phyloP scores from a whole-genome alignment of 148 eudicot species.

The Pharnaceum exiguum region DNA sequence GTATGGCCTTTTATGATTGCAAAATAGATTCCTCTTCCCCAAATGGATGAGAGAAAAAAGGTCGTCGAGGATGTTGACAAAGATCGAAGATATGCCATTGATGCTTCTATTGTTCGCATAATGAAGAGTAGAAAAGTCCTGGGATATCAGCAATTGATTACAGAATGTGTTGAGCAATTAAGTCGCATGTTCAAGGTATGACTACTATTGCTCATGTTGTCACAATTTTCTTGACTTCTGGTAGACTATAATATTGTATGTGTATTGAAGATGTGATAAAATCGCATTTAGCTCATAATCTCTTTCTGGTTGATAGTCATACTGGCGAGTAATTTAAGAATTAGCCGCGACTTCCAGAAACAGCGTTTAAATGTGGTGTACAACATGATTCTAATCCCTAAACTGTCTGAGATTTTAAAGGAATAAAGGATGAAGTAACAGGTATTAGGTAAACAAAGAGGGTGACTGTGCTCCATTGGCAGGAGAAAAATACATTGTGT shows the following conservation, averaged over 20 bases:
- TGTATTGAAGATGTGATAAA: too few relatives aligned
- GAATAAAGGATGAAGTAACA: too few relatives aligned
- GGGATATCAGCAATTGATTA: conserved; percentile 35
- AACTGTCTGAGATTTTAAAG: too few relatives aligned
- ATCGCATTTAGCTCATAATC: too few relatives aligned
- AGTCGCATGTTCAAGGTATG: conserved; percentile 45
- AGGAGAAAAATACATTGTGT: too few relatives aligned
- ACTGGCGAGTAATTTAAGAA: too few relatives aligned
- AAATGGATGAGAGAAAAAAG: conserved; percentile 39
- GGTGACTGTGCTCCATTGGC: too few relatives aligned
- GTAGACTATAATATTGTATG: not conserved
- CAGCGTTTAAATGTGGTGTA: too few relatives aligned
- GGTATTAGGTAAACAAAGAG: too few relatives aligned
- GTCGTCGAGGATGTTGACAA: conserved; percentile 49
- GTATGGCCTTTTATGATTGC: not conserved
- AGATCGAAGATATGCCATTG: conserved; percentile 43
- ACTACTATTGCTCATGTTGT: not conserved
- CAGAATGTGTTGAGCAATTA: conserved; percentile 43
- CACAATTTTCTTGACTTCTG: not conserved
- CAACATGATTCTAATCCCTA: too few relatives aligned
- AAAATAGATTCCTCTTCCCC: conserved; percentile 38
- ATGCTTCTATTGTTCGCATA: conserved; percentile 42
- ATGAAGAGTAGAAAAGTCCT: conserved; percentile 39
- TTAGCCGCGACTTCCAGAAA: too few relatives aligned
- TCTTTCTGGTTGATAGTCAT: too few relatives aligned